Evolutionary conservation across 2,329 filamentous ascomycete genomes (phyloP).

Genomic region (Fusarium dimerum): DNA sequence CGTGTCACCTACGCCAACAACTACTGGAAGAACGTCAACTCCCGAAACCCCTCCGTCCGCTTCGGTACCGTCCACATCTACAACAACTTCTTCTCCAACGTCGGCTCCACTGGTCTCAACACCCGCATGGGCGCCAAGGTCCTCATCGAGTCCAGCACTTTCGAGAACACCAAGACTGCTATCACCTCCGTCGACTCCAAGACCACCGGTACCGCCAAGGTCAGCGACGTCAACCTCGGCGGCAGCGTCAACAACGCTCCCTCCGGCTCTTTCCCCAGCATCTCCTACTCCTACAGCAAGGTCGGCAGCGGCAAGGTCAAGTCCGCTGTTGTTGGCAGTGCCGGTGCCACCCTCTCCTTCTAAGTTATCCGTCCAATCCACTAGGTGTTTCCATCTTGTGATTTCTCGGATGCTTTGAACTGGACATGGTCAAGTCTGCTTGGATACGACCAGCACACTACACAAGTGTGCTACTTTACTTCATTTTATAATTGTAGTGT

Average conservation of each 20-base stretch:
- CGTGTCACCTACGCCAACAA: conserved; percentile 68
- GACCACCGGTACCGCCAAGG: conserved; percentile 39
- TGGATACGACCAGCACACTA: background rate
- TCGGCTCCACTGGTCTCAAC: conserved; percentile 52
- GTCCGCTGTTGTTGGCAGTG: conserved; percentile 40
- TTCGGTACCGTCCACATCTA: conserved; percentile 66
- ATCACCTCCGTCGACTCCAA: conserved; percentile 44
- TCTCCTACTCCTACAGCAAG: conserved; percentile 49
- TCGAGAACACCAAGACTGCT: conserved; percentile 41
- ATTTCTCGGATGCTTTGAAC: background rate
- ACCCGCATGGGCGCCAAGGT: conserved; percentile 58
- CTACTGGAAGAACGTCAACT: conserved; percentile 65
- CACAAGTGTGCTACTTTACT: background rate
- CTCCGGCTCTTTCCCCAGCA: conserved; percentile 51
- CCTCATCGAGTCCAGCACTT: conserved; percentile 58
- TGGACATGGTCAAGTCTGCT: background rate
- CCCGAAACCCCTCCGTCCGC: conserved; percentile 61
- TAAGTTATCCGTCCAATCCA: conserved; percentile 18
- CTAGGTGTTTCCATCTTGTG: no score
- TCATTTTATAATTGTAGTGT: conserved; percentile 1
- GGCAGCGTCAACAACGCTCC: conserved; percentile 41
- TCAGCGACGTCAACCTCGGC: conserved; percentile 46
- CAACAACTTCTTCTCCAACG: conserved; percentile 52
- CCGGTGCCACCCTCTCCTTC: conserved; percentile 40
- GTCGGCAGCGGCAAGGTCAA: conserved; percentile 50